Evolutionary conservation across 257 asterid genomes (phyloP).

Genomic region (Solanum chmielewskii): DNA sequence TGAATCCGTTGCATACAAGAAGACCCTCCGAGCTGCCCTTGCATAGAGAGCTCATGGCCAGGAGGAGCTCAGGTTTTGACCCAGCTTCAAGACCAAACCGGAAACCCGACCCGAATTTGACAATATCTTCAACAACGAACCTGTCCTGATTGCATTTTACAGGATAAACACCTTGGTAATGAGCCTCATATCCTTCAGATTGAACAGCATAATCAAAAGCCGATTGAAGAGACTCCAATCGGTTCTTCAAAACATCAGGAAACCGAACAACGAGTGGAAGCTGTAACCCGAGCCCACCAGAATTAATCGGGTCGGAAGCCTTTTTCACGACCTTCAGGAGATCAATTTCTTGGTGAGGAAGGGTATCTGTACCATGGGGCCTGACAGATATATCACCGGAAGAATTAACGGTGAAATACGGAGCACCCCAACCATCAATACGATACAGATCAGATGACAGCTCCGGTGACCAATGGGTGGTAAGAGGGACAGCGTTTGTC

Average conservation of each 20-base stretch:
- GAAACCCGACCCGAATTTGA: constrained; percentile 64
- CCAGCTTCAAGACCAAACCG: constrained; percentile 96
- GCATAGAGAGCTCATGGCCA: constrained; percentile 84
- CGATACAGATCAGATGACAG: constrained; percentile 62
- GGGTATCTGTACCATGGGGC: constrained; percentile 52
- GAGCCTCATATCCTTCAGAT: constrained; percentile 55
- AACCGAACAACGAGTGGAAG: constrained; percentile 74
- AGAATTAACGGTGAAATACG: constrained; percentile 71
- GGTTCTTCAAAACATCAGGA: constrained; percentile 69
- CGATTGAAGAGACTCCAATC: constrained; percentile 63
- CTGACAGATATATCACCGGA: constrained; percentile 67
- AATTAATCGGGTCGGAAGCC: constrained; percentile 53
- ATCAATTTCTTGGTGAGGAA: constrained; percentile 81
- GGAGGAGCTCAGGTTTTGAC: constrained; percentile 89
- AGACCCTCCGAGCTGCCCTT: constrained; percentile 75
- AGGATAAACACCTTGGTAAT: constrained; percentile 93
- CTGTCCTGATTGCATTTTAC: constrained; percentile 91
- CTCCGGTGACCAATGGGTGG: constrained; percentile 51
- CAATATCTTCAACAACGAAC: constrained; percentile 85
- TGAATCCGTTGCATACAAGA: constrained; percentile 83
- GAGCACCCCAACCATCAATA: constrained; percentile 91
- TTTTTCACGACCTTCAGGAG: constrained; percentile 79
- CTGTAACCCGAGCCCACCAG: constrained; percentile 78
- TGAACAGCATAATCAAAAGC: constrained; percentile 59
- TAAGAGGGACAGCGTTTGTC: constrained; percentile 6